Percentiles rank a stretch among this genome's conserved stretches.
These are phyloP conservation scores for Tylopilus plumbeoviolaceoides DNA, from an alignment of 768 basidiomycete genomes.

Conservation along the genomic window DNA sequence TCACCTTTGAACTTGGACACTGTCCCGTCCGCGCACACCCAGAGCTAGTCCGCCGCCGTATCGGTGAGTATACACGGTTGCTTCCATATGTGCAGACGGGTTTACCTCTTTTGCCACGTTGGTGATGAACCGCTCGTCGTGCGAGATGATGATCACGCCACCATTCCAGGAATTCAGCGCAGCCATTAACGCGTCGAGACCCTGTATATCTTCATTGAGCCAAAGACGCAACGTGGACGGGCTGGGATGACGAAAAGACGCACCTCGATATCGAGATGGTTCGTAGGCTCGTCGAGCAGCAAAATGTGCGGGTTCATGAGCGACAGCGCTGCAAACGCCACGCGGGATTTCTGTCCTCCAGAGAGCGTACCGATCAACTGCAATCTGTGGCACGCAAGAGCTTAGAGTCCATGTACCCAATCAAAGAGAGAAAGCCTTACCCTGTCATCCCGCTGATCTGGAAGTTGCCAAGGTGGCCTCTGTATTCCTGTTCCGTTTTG, in stretches of 20 bases:
- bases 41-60: constrained; percentile 55
- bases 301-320: constrained; percentile 89
- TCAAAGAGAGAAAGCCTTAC: constrained; percentile 34
- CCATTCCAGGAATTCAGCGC: constrained; percentile 82
- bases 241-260: background rate
- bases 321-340: constrained; percentile 86
- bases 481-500: constrained; percentile 93
- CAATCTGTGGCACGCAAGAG: constrained; percentile 40
- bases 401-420: background rate
- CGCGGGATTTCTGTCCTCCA: constrained; percentile 95
- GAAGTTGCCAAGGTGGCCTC: constrained; percentile 92
- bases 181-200: constrained; percentile 91
- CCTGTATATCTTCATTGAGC: constrained; percentile 39
- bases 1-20: constrained; percentile 85
- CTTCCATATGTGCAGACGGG: background rate
- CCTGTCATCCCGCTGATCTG: constrained; percentile 96
- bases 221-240: background rate
- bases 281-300: constrained; percentile 95
- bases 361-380: constrained; percentile 89
- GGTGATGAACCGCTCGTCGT: constrained; percentile 95
- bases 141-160: constrained; percentile 89
- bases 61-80: background rate
- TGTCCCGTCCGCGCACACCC: constrained; percentile 86
- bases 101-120: constrained; percentile 78
- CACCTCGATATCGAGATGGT: constrained; percentile 94